A percentile compares a stretch with the other conserved stretches of the same genome.
Conservation (phyloP, 2,329 filamentous ascomycete genomes). For the Colletotrichum neosansevieriae region DNA sequence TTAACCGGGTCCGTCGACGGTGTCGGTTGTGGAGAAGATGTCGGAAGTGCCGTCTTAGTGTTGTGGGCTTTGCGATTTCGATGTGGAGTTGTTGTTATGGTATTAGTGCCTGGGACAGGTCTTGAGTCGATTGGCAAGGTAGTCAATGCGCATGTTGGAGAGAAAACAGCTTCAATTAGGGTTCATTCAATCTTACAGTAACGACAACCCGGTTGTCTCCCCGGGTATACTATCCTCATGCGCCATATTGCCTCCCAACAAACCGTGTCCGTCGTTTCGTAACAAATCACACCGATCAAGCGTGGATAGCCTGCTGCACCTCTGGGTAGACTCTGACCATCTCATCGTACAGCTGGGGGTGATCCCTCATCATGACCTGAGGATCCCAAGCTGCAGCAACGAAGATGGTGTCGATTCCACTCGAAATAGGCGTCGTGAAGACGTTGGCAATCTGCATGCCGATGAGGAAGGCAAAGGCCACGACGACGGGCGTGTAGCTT, state of each 20-base stretch:
- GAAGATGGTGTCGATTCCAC: slow-evolving; percentile 93
- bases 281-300: slow-evolving; percentile 47
- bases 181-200: too few species aligned
- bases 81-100: too few species aligned
- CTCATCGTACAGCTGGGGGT: slow-evolving; percentile 82
- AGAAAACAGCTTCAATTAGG: too few species aligned
- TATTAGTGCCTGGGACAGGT: too few species aligned
- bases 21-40: background rate
- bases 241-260: too few species aligned
- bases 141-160: too few species aligned
- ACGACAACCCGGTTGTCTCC: too few species aligned
- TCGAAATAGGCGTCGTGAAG: slow-evolving; percentile 88
- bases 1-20: background rate
- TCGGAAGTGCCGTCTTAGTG: background rate
- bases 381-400: slow-evolving; percentile 80
- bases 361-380: slow-evolving; percentile 81
- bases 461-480: slow-evolving; percentile 89
- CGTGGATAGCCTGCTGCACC: slow-evolving; percentile 82
- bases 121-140: too few species aligned
- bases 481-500: slow-evolving; percentile 79
- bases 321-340: slow-evolving; percentile 88
- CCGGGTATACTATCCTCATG: too few species aligned
- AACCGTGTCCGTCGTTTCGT: too few species aligned
- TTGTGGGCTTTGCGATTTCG: too few species aligned
- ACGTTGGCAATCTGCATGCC: slow-evolving; percentile 91